Percentiles rank a stretch among this genome's conserved stretches.
Evolutionary conservation across 1,284 basidiomycete genomes (phyloP).

Genomic region (Heliocybe sulcata): DNA sequence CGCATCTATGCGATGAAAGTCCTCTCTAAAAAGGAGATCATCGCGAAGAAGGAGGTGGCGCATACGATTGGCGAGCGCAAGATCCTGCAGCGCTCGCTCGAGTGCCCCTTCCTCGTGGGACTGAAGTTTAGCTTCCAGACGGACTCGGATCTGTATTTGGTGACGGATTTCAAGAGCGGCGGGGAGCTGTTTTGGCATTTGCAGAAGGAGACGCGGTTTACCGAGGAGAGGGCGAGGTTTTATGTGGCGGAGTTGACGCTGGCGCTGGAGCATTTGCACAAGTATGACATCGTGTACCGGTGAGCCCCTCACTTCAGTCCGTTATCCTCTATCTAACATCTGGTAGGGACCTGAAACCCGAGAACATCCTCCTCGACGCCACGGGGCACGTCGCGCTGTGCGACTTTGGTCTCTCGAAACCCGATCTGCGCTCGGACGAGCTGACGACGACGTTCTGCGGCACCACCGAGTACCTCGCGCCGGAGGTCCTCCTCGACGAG

Average conservation of each 20-base stretch:
- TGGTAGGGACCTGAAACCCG: constrained; percentile 85
- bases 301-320: constrained; percentile 29
- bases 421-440: constrained; percentile 89
- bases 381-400: constrained; percentile 96
- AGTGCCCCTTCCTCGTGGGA: constrained; percentile 96
- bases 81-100: constrained; percentile 91
- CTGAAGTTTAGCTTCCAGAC: constrained; percentile 99
- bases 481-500: constrained; percentile 97
- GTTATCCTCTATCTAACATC: background rate
- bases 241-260: constrained; percentile 94
- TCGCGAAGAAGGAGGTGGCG: constrained; percentile 98
- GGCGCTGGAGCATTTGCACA: constrained; percentile 93
- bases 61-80: constrained; percentile 99
- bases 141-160: constrained; percentile 91
- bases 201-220: constrained; percentile 90
- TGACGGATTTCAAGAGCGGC: constrained; percentile 98
- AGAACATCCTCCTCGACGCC: constrained; percentile 95
- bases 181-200: constrained; percentile 99
- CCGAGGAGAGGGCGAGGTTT: constrained; percentile 88
- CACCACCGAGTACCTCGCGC: constrained; percentile 95
- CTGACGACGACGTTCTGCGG: constrained; percentile 98
- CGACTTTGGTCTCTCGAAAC: constrained; percentile 96
- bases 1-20: constrained; percentile 99
- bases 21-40: constrained; percentile 96
- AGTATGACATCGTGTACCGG: constrained; percentile 96